Base-by-base conservation (phyloP, 495 filamentous ascomycete species). In the Copromyces sp. region DNA sequence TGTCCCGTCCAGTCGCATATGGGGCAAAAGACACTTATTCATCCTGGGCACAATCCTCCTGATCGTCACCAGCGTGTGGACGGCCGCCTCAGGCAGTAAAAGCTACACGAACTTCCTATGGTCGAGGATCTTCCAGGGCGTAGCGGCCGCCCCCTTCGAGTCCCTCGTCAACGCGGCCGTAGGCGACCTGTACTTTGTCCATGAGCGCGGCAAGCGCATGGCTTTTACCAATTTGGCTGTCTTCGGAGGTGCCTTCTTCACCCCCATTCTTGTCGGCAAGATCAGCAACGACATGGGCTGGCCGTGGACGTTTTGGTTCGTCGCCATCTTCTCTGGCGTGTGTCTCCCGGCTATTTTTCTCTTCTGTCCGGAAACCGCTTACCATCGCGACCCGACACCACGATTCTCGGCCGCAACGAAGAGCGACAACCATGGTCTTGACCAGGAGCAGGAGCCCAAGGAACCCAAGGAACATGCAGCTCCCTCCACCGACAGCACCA, bases 241-340 rank as follows among this genome's bases (percentile, higher is more conserved):
- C 11, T 98, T 96, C 78, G 94, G 94, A 1, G 93, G 94, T 7
- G 93, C 94, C 4, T 97, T 98, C 77, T 91, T 97, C 78, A 97
- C 94, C 0, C 94, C 94, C 0, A 93, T 97, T 38, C 81, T 95
- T 11, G 93, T 94, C 12, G 94, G 94, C 40, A 94, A 92, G 78
- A 94, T 97, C 73, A 94, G 94, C 29, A 82, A 86, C 61, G 84
- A 85, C 0, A 86, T 98, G 16, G 87, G 88, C 37, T 98, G 93
- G 93, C 79, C 86, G 76, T 94, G 92, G 92, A 89, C 88, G 0
- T 94, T 94, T 75, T 92, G 91, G 72, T 84, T 93, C 61, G 86
- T 94, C 65, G 87, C 90, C 59, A 93, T 94, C 69, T 92, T 94
- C 77, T 83, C 86, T 35, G 91, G 82, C 4, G 83, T 83, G 71